Percentiles rank a stretch among this genome's conserved stretches.
Evolutionary conservation across 345 rosid species (phyloP).

Genomic region (Eucalyptus curtisii): DNA sequence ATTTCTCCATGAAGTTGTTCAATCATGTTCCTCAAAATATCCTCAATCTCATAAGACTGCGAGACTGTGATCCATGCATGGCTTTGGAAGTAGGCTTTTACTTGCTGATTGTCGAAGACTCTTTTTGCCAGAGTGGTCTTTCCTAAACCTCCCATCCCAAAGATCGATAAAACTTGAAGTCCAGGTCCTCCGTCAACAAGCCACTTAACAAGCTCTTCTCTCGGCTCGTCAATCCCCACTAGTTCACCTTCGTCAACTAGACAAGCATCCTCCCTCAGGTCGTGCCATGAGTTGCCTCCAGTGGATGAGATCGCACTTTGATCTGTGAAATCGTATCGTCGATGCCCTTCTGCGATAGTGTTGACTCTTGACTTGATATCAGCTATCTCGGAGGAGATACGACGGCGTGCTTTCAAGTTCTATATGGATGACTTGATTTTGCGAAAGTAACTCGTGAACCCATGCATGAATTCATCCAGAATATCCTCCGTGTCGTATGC

Average conservation of each 20-base stretch:
- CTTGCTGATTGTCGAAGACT: fast-evolving
- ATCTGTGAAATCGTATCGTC: neutral
- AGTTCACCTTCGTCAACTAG: neutral
- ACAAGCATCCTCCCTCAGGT: neutral
- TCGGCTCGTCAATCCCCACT: neutral
- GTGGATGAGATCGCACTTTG: neutral
- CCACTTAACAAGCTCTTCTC: neutral
- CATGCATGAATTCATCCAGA: neutral
- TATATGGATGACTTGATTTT: neutral
- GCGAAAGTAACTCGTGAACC: fast-evolving
- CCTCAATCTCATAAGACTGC: neutral
- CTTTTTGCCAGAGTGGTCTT: neutral
- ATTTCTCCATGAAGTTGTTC: neutral
- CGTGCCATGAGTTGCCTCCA: neutral
- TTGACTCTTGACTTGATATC: neutral
- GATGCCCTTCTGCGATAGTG: neutral
- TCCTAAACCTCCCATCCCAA: neutral
- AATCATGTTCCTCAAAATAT: neutral
- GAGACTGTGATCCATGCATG: neutral
- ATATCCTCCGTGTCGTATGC: too few species aligned
- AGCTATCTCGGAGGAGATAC: neutral
- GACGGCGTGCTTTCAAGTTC: neutral
- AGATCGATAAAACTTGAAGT: neutral
- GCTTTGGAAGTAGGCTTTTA: neutral
- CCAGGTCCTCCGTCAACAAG: neutral